Evolutionary conservation across 495 filamentous ascomycete genomes (phyloP).

Genomic region (Annulohypoxylon nitens): DNA sequence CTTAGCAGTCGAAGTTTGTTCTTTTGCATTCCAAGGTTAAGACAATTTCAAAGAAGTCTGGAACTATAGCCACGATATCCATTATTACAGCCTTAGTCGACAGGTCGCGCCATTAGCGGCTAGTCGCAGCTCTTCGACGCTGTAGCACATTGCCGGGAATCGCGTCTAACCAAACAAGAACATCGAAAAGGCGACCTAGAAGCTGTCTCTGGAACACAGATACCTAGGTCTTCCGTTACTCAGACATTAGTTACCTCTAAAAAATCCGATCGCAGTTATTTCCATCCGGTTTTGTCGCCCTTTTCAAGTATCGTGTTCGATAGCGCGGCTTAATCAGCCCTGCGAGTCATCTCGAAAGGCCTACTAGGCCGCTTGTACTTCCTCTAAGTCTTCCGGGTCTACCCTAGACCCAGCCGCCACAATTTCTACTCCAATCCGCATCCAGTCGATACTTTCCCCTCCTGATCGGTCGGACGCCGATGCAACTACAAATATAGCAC

Average conservation of each 20-base stretch:
- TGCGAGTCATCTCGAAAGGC: slow-evolving; percentile 33
- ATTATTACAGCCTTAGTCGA: slow-evolving; percentile 22
- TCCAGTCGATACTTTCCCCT: slow-evolving; percentile 64
- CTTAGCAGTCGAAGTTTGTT: slow-evolving; percentile 16
- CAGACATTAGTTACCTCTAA: slow-evolving; percentile 25
- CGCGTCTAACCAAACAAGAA: slow-evolving; percentile 31
- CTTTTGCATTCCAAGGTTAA: slow-evolving; percentile 12
- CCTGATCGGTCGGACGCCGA: slow-evolving; percentile 58
- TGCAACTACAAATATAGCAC: slow-evolving; percentile 50
- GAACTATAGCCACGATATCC: slow-evolving; percentile 10
- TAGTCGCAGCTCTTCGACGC: slow-evolving; percentile 45
- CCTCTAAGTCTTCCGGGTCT: slow-evolving; percentile 40
- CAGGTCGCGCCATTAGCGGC: slow-evolving; percentile 40
- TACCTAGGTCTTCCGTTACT: slow-evolving; percentile 32
- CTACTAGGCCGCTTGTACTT: slow-evolving; percentile 30
- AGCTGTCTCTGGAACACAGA: slow-evolving; percentile 29
- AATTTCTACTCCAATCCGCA: slow-evolving; percentile 64
- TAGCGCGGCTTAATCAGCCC: slow-evolving; percentile 37
- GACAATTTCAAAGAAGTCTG: neutral
- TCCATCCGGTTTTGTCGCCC: slow-evolving; percentile 5
- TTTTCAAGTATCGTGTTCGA: slow-evolving; percentile 31
- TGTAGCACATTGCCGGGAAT: slow-evolving; percentile 44
- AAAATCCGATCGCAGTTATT: slow-evolving; percentile 29
- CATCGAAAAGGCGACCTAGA: slow-evolving; percentile 25
- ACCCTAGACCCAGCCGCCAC: slow-evolving; percentile 59